Conservation (phyloP, 805 yeast genomes). For the Teunomyces barrocoloradensis region DNA sequence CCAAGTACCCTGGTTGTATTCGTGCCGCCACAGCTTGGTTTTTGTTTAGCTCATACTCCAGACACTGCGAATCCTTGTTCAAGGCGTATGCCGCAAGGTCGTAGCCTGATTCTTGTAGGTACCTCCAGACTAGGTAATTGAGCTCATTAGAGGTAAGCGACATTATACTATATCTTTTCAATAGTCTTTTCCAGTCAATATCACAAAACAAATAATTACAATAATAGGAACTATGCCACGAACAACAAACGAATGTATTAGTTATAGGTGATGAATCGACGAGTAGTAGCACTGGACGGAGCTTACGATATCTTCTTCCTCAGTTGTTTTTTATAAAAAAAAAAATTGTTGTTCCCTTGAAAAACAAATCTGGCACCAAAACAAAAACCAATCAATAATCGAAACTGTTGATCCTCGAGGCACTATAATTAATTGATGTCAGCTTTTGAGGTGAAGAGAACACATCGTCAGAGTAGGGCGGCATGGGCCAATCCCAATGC, state of each 20-base stretch:
- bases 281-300: background rate
- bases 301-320: background rate
- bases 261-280: no score
- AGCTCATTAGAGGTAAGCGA: constrained; percentile 79
- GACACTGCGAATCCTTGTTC: constrained; percentile 67
- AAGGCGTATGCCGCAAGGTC: constrained; percentile 79
- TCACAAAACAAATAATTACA: background rate
- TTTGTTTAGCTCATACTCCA: constrained; percentile 48
- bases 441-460: constrained; percentile 25
- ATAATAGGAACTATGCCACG: background rate
- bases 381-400: background rate
- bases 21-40: constrained; percentile 39
- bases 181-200: background rate
- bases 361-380: background rate
- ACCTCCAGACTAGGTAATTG: constrained; percentile 90
- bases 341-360: background rate
- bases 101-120: constrained; percentile 79
- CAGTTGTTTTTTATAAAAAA: background rate
- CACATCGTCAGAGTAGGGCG: constrained; percentile 41
- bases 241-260: background rate
- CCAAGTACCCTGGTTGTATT: constrained; percentile 79
- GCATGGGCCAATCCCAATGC: constrained; percentile 34
- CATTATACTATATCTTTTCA: constrained; percentile 41
- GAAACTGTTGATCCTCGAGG: background rate
- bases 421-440: background rate